A percentile compares a stretch with the other conserved stretches of the same genome.
phyloP scores from a whole-genome alignment of 2,329 filamentous ascomycete genomes.

The Nemania sp. region DNA sequence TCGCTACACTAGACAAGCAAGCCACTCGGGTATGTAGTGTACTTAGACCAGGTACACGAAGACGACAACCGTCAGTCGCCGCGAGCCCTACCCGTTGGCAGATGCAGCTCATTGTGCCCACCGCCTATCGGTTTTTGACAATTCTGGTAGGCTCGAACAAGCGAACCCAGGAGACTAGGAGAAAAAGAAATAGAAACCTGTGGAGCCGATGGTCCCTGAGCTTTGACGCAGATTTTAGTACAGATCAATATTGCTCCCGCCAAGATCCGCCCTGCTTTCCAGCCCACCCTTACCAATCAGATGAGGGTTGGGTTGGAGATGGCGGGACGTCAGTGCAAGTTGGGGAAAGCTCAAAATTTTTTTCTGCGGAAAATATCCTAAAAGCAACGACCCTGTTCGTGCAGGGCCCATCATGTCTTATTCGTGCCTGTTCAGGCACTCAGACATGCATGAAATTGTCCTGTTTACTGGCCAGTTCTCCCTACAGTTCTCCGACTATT shows the following conservation, averaged over 20 bases:
- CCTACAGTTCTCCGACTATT: conserved; percentile 21
- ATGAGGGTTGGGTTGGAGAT: conserved; percentile 26
- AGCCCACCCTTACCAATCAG: conserved; percentile 27
- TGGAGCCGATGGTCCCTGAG: conserved; percentile 31
- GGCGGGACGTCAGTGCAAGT: conserved; percentile 13
- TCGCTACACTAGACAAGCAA: conserved; percentile 18
- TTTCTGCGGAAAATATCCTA: conserved; percentile 37
- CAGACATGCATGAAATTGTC: conserved; percentile 23
- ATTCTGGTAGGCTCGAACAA: no score
- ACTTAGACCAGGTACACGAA: no score
- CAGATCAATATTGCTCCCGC: conserved; percentile 30
- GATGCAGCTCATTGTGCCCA: conserved; percentile 24
- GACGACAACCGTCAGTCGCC: no score
- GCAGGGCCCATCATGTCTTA: conserved; percentile 27
- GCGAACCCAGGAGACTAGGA: neutral
- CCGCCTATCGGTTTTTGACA: conserved; percentile 10
- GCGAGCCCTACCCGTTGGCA: conserved; percentile 28
- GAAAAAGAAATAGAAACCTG: conserved; percentile 13
- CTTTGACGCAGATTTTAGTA: conserved; percentile 14
- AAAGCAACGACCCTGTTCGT: conserved; percentile 35
- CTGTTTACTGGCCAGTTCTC: no score
- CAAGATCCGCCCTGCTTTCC: conserved; percentile 37
- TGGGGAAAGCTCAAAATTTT: conserved; percentile 28
- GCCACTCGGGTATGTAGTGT: conserved; percentile 20
- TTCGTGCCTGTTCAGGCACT: conserved; percentile 12